Conservation (phyloP, 176 grass and related monocot genomes). For the Oryza glumipatula region DNA sequence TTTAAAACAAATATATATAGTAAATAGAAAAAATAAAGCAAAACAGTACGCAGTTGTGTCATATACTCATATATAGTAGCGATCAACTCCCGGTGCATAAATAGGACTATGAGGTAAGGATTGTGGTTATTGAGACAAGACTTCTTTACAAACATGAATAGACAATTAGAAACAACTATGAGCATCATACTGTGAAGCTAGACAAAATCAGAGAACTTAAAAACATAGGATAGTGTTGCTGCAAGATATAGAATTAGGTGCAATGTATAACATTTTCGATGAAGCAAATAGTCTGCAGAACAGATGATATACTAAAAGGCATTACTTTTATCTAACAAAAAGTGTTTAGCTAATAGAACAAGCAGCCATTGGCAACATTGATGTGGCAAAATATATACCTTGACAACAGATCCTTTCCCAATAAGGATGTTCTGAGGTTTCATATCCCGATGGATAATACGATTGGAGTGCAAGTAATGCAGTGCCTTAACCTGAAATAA, state of each 20-base stretch:
- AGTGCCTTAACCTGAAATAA: slow-evolving; percentile 81
- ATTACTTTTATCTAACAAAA: background rate
- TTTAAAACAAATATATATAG: slow-evolving; percentile 33
- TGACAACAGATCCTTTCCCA: slow-evolving; percentile 88
- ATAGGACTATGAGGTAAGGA: background rate
- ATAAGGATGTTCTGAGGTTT: slow-evolving; percentile 99
- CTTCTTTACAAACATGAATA: slow-evolving; percentile 13
- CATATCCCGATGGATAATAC: slow-evolving; percentile 97
- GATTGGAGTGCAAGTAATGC: slow-evolving; percentile 92
- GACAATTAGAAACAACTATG: background rate
- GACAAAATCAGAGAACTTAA: slow-evolving; percentile 7
- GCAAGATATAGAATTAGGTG: slow-evolving; percentile 9
- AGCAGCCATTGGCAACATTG: background rate
- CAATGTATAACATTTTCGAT: background rate
- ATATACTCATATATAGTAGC: slow-evolving; percentile 1
- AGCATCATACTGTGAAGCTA: slow-evolving; percentile 17
- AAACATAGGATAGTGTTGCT: background rate
- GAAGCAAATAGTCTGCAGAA: slow-evolving; percentile 6
- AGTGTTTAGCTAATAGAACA: background rate
- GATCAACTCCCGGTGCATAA: background rate
- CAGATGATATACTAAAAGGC: background rate
- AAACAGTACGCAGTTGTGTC: slow-evolving; percentile 14
- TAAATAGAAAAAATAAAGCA: slow-evolving; percentile 19
- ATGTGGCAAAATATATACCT: slow-evolving; percentile 54
- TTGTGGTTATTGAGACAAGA: background rate